Percentiles rank a stretch among this genome's conserved stretches.
These are phyloP conservation scores for Metarhizium humberi DNA, from an alignment of 2,329 filamentous ascomycete genomes.

Conservation along the genomic window DNA sequence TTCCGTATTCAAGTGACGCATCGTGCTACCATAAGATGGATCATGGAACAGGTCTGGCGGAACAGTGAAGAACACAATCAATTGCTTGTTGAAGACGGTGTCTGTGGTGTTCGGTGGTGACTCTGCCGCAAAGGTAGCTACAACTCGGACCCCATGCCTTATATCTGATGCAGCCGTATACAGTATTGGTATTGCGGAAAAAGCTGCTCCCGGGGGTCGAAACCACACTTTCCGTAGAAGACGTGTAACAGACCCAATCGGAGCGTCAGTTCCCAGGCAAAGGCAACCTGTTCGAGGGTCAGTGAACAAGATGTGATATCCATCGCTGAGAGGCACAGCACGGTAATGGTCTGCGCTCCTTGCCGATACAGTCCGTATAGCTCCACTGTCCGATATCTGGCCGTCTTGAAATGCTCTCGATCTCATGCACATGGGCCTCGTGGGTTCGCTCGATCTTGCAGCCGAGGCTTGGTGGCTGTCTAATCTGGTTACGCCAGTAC, in stretches of 20 bases:
- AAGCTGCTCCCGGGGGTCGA: constrained; percentile 19
- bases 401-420: not conserved
- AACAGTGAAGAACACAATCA: constrained; percentile 51
- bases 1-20: constrained; percentile 4
- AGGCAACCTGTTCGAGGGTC: constrained; percentile 47
- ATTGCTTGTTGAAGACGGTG: constrained; percentile 17
- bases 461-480: constrained; percentile 6
- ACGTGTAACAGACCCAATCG: constrained; percentile 38
- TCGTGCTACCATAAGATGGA: constrained; percentile 12
- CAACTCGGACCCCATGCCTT: constrained; percentile 46
- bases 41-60: constrained; percentile 45
- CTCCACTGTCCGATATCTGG: not conserved
- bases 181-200: constrained; percentile 30
- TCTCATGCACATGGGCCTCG: not conserved
- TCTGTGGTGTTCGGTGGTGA: not conserved
- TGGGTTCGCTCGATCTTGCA: not conserved
- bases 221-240: constrained; percentile 51
- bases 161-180: constrained; percentile 50
- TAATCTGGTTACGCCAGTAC: not conserved
- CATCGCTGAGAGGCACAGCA: constrained; percentile 56
- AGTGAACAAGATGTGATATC: constrained; percentile 54
- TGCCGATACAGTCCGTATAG: constrained; percentile 23
- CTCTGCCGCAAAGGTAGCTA: constrained; percentile 42
- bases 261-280: constrained; percentile 52
- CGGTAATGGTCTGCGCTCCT: constrained; percentile 50